Evolutionary conservation across 2,329 filamentous ascomycete genomes (phyloP), one percentile per base, ranked within the genome.

Genomic region (Alternaria sp.): DNA sequence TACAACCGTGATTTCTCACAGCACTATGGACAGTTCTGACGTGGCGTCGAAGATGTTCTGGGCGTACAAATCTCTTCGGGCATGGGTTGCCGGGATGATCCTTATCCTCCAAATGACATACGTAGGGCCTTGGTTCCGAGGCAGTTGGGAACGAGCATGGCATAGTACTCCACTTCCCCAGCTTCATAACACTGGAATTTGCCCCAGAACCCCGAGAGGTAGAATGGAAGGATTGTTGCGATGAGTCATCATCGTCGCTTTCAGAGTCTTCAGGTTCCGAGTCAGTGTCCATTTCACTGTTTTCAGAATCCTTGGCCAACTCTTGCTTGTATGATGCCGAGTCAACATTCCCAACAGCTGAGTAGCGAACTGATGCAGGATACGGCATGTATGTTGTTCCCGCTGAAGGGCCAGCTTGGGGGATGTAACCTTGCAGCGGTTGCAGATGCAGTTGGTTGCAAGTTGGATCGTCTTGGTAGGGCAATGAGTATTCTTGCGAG

Each of bases 11-110:
- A 3, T 50, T n/a, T 27, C 52, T 63, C 0, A 36, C 12, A 6
- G 16, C 25, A 8, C 36, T 30, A 40, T 73, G 70, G 10, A 71
- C 70, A 5, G 66, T 69, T 14, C 52, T 66, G 36, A 63, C 22
- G n/a, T 73, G 70, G n/a, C 70, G 64, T 30, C 69, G 62, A 34
- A 70, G 59, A 40, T 73, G 70, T 30, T 73, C 70, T 7, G 66
- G 67, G 10, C 70, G 66, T 20, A 54, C 40, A 20, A 71, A 73
- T 2, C 53, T 32, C 16, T 46, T 38, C 3, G 22, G 18, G 30
- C 70, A 72, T 38, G 40, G 25, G 14, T 36, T n/a, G n/a, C 44
- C 46, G 4, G 48, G 3, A 12, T 53, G 32, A 0, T 40, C 30
- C 1, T 45, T 20, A 3, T 54, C 41, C 3, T 41, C 16, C 16